Conservation (phyloP, 2,329 filamentous ascomycete species). For the Phialophora expanda region DNA sequence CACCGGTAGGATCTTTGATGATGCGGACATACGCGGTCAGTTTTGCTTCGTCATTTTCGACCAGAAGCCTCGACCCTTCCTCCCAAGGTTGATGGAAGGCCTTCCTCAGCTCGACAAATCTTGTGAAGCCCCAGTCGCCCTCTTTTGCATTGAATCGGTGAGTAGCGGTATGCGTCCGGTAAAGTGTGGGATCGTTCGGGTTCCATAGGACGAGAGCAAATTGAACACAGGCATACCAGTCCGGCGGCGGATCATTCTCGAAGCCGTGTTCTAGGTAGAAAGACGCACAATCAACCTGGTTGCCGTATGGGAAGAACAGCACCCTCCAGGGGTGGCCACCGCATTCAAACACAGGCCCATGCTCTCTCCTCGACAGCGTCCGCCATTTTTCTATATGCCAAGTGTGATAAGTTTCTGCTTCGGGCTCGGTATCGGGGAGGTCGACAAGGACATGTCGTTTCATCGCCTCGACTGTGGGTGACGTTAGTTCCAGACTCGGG, state of each 20-base stretch:
- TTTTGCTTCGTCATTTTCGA: conserved; percentile 55
- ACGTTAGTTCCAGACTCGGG: conserved; percentile 10
- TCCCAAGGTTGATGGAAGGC: conserved; percentile 83
- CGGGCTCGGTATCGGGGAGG: conserved; percentile 77
- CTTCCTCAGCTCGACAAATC: conserved; percentile 85
- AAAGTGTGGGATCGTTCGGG: conserved; percentile 85
- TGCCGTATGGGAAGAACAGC: conserved; percentile 92
- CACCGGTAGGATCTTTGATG: conserved; percentile 56
- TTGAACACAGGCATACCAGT: conserved; percentile 96
- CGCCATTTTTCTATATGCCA: conserved; percentile 91
- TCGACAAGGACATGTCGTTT: conserved; percentile 77
- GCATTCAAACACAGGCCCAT: conserved; percentile 85
- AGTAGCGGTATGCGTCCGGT: conserved; percentile 77
- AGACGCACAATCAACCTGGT: conserved; percentile 90
- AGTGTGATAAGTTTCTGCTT: conserved; percentile 76
- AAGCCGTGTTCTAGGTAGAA: conserved; percentile 94
- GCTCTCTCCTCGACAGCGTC: conserved; percentile 74
- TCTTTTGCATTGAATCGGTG: conserved; percentile 97
- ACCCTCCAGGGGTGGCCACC: conserved; percentile 92
- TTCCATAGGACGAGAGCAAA: conserved; percentile 96
- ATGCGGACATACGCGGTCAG: conserved; percentile 56
- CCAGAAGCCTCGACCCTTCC: conserved; percentile 62
- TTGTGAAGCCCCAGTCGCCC: conserved; percentile 98
- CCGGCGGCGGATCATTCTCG: conserved; percentile 75
- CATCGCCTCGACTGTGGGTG: conserved; percentile 76